Conservation (phyloP, 2,329 filamentous ascomycete genomes). For the Microascus cirrosus region DNA sequence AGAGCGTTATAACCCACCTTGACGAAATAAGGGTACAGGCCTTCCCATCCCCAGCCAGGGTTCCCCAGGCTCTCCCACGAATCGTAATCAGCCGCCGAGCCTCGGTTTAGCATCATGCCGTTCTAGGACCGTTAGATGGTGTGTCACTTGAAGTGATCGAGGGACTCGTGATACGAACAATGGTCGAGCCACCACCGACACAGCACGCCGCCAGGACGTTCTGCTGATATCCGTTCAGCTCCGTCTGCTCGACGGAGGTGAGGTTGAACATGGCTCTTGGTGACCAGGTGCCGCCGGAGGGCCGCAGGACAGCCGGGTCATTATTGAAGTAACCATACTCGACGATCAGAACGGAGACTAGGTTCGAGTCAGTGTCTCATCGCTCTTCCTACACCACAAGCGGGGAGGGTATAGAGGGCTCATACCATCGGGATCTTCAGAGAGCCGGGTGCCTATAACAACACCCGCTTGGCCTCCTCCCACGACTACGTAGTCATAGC, state of each 20-base stretch:
- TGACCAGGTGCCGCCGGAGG: constrained; percentile 4
- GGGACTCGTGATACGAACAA: not conserved
- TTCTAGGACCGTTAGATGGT: not conserved
- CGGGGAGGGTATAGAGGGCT: not conserved
- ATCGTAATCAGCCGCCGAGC: constrained; percentile 7
- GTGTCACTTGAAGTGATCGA: not conserved
- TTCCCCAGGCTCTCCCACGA: constrained; percentile 16
- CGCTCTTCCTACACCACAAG: not conserved
- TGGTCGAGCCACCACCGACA: constrained; percentile 5
- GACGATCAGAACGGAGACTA: constrained; percentile 7
- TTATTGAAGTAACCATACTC: constrained; percentile 8
- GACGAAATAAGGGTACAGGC: constrained; percentile 19
- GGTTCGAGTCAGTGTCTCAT: not conserved
- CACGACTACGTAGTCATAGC: constrained; percentile 16
- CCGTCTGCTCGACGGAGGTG: constrained; percentile 4
- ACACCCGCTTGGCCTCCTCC: constrained; percentile 21
- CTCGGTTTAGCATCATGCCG: constrained; percentile 5
- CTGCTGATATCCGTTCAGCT: constrained; percentile 4
- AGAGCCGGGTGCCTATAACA: constrained; percentile 19
- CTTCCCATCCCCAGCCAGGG: constrained; percentile 13
- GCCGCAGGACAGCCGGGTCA: constrained; percentile 7
- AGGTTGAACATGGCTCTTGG: constrained; percentile 8
- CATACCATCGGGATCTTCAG: constrained; percentile 10
- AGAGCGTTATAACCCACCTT: constrained; percentile 14
- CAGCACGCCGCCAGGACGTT: constrained; percentile 3